These are phyloP conservation scores for Yamadazyma dendronema DNA, from an alignment of 1,139 yeast species.

Conservation along the genomic window DNA sequence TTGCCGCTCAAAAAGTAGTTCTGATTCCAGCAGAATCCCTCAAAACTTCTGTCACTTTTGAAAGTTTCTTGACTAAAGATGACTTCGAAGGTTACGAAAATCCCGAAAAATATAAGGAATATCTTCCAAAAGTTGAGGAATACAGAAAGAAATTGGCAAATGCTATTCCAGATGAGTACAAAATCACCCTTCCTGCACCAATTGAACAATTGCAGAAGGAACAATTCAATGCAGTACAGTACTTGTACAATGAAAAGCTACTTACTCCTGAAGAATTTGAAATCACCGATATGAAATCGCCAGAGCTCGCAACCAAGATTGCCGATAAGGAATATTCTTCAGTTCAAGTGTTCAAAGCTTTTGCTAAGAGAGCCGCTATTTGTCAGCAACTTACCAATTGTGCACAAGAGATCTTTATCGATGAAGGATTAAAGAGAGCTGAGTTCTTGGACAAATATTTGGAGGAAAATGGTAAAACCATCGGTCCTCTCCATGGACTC, in stretches of 20 bases:
- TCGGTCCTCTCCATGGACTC: slow-evolving; percentile 67
- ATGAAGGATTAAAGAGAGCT: slow-evolving; percentile 37
- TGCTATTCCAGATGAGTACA: slow-evolving; percentile 40
- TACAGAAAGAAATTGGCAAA: slow-evolving; percentile 42
- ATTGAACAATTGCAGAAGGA: slow-evolving; percentile 34
- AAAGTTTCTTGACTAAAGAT: slow-evolving; percentile 17
- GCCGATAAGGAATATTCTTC: slow-evolving; percentile 33
- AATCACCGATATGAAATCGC: slow-evolving; percentile 46
- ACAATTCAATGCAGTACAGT: slow-evolving; percentile 47
- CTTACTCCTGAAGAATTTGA: slow-evolving; percentile 44
- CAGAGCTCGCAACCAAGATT: slow-evolving; percentile 33
- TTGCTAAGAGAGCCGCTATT: slow-evolving; percentile 47
- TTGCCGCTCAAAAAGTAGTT: no score
- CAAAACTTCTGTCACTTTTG: slow-evolving; percentile 10
- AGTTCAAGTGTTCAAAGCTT: slow-evolving; percentile 48
- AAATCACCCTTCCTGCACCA: slow-evolving; percentile 41
- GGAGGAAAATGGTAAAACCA: slow-evolving; percentile 51
- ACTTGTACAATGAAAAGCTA: slow-evolving; percentile 39
- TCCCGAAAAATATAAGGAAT: slow-evolving; percentile 28
- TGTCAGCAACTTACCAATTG: slow-evolving; percentile 37
- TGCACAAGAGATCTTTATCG: slow-evolving; percentile 31
- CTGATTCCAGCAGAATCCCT: no score
- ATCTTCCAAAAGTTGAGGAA: slow-evolving; percentile 49
- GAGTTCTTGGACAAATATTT: slow-evolving; percentile 36
- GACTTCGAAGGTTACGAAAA: slow-evolving; percentile 29